Conservation (phyloP, 768 basidiomycete genomes). For the Xanthoconium stramineum region DNA sequence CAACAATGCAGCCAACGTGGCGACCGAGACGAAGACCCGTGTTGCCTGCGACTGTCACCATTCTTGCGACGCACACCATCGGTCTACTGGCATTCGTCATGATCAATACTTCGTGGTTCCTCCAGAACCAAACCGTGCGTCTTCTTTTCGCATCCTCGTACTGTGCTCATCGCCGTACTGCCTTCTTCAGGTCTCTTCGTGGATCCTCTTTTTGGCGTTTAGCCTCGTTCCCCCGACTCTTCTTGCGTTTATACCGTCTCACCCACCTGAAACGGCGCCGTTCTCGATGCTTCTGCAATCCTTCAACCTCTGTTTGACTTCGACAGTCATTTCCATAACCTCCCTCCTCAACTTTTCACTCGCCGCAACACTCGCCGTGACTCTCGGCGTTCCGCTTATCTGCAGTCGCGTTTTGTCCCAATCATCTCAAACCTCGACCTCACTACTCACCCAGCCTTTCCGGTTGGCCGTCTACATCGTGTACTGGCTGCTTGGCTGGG, state of each 20-base stretch:
- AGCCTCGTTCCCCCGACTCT: conserved; percentile 33
- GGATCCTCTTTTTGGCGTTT: conserved; percentile 28
- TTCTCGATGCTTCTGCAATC: conserved; percentile 58
- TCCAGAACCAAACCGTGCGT: conserved; percentile 41
- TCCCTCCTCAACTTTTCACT: conserved; percentile 93
- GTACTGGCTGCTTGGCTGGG: conserved; percentile 51
- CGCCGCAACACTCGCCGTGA: conserved; percentile 64
- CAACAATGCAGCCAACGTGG: conserved; percentile 4
- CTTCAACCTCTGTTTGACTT: conserved; percentile 78
- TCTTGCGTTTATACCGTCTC: conserved; percentile 27
- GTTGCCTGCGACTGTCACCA: conserved; percentile 47
- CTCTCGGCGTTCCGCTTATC: conserved; percentile 65
- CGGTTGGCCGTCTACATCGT: conserved; percentile 18
- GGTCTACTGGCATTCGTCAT: conserved; percentile 52
- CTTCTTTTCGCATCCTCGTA: background rate
- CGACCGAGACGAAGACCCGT: conserved; percentile 49
- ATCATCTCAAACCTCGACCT: conserved; percentile 11
- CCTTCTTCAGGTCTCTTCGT: conserved; percentile 29
- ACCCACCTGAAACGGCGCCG: conserved; percentile 33
- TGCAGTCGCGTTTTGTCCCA: conserved; percentile 36
- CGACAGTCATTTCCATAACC: conserved; percentile 80
- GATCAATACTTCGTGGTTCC: conserved; percentile 45
- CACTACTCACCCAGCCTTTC: conserved; percentile 25
- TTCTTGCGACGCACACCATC: conserved; percentile 52
- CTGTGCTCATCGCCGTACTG: conserved; percentile 15